A percentile compares a stretch with the other conserved stretches of the same genome.
Evolutionary conservation across 2,329 filamentous ascomycete genomes (phyloP).

Genomic region (Fusarium sp.): DNA sequence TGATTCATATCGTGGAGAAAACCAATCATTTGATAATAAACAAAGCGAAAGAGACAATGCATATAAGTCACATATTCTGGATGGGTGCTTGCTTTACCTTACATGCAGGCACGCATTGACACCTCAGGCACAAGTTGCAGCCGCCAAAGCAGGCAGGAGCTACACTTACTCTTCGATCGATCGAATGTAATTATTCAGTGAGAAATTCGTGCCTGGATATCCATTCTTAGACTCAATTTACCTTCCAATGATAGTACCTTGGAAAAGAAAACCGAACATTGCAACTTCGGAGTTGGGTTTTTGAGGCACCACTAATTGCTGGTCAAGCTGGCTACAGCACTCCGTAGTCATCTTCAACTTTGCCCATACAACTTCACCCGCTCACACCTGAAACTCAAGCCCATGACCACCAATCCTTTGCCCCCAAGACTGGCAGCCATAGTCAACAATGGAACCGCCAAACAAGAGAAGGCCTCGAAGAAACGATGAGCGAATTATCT

Average conservation of each 20-base stretch:
- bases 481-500: slow-evolving; percentile 75
- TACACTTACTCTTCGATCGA: not conserved
- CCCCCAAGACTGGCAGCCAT: slow-evolving; percentile 1
- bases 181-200: not conserved
- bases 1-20: not conserved
- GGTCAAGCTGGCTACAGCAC: not conserved
- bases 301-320: not conserved
- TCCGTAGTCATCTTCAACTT: not conserved
- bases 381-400: slow-evolving; percentile 30
- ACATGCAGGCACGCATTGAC: slow-evolving; percentile 7
- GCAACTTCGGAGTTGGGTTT: not conserved
- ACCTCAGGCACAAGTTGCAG: slow-evolving; percentile 33
- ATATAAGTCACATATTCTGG: slow-evolving; percentile 21
- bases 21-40: slow-evolving; percentile 4
- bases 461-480: slow-evolving; percentile 56
- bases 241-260: not conserved
- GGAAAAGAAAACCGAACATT: not conserved
- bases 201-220: not conserved
- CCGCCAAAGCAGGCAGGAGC: slow-evolving; percentile 4
- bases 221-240: not conserved
- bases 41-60: slow-evolving; percentile 3
- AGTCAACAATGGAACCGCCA: slow-evolving; percentile 49
- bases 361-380: not conserved
- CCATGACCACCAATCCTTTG: slow-evolving; percentile 15
- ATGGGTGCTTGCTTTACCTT: not conserved